A percentile compares a stretch with the other conserved stretches of the same genome.
Evolutionary conservation across 345 rosid species (phyloP).

Genomic region (Psidium guajava): DNA sequence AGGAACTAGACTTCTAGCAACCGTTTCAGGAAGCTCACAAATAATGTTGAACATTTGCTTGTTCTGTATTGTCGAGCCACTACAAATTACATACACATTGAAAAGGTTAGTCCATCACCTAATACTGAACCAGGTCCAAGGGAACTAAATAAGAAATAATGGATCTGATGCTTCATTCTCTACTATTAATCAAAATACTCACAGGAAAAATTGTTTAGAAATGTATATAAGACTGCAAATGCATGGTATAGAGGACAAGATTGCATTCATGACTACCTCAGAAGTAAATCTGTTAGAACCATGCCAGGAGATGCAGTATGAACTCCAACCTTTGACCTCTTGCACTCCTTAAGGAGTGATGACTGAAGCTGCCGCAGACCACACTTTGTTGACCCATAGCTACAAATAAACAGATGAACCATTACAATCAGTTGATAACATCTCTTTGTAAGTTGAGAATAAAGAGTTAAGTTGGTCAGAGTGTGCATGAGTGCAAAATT

Average conservation of each 20-base stretch:
- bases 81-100: slow-evolving; percentile 9
- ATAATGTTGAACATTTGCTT: slow-evolving; percentile 89
- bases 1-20: slow-evolving; percentile 86
- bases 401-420: slow-evolving; percentile 15
- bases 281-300: slow-evolving; percentile 89
- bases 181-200: not conserved
- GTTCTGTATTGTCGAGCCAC: slow-evolving; percentile 74
- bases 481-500: not conserved
- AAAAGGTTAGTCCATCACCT: not conserved
- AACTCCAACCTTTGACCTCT: slow-evolving; percentile 69
- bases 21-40: slow-evolving; percentile 94
- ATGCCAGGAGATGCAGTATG: slow-evolving; percentile 98
- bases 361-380: slow-evolving; percentile 92
- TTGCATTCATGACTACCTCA: slow-evolving; percentile 35
- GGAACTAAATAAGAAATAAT: not conserved
- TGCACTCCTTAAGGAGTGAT: slow-evolving; percentile 73
- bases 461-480: not conserved
- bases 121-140: not conserved
- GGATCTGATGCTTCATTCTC: not conserved
- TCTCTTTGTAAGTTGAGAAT: not conserved
- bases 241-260: not conserved
- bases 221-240: not conserved
- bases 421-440: not conserved
- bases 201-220: not conserved
- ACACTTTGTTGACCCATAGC: slow-evolving; percentile 94